phyloP scores from a whole-genome alignment of 1,139 yeast species.

The Saccharomyces pastorianus region DNA sequence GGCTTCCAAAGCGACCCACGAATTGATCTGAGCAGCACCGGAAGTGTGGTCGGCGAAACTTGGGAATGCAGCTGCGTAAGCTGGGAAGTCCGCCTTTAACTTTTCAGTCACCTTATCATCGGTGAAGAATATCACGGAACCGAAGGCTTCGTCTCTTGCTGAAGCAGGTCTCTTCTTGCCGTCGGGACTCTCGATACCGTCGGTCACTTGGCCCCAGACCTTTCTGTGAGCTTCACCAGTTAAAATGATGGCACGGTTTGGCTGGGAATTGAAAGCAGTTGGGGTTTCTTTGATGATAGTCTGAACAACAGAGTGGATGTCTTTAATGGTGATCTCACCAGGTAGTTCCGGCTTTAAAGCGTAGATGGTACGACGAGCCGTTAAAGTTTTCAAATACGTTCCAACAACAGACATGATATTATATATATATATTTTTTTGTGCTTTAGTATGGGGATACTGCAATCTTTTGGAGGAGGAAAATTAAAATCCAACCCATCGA shows the following conservation, averaged over 20 bases:
- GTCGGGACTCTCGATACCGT: conserved; percentile 31
- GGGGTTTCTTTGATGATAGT: conserved; percentile 37
- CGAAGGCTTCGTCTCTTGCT: conserved; percentile 38
- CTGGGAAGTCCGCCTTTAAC: conserved; percentile 36
- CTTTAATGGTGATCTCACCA: conserved; percentile 30
- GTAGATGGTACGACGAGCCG: conserved; percentile 36
- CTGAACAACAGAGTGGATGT: conserved; percentile 34
- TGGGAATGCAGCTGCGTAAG: conserved; percentile 38
- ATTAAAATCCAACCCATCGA: background rate
- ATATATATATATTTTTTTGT: background rate
- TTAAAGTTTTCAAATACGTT: conserved; percentile 29
- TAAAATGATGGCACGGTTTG: conserved; percentile 37
- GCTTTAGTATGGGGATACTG: background rate
- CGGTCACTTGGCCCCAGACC: conserved; percentile 36
- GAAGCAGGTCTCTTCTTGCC: conserved; percentile 36
- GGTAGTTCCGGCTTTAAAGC: conserved; percentile 35
- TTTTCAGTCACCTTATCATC: conserved; percentile 34
- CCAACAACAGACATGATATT: conserved; percentile 18
- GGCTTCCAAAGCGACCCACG: conserved; percentile 40
- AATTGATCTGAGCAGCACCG: conserved; percentile 40
- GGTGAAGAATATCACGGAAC: conserved; percentile 41
- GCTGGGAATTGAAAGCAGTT: conserved; percentile 42
- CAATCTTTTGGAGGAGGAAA: too few species aligned
- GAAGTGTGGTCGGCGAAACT: conserved; percentile 38
- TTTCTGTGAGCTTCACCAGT: conserved; percentile 37